These are phyloP conservation scores for Stemphylium vesicarium DNA, from an alignment of 2,329 filamentous ascomycete genomes.

Conservation along the genomic window DNA sequence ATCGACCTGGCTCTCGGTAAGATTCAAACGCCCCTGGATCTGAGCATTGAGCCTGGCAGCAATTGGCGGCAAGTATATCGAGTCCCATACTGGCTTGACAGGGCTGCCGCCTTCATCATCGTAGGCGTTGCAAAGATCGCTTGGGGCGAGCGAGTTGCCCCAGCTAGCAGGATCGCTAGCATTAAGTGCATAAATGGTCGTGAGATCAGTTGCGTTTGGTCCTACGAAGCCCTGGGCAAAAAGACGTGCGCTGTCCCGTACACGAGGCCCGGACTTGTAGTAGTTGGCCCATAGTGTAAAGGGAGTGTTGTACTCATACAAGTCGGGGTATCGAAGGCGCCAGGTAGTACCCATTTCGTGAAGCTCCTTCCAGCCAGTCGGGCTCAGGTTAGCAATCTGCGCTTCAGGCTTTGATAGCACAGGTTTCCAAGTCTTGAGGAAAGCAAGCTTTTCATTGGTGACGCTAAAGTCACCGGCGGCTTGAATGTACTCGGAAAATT, in stretches of 20 bases:
- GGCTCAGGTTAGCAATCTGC: conserved; percentile 65
- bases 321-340: conserved; percentile 52
- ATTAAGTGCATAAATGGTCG: conserved; percentile 65
- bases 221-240: conserved; percentile 69
- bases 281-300: conserved; percentile 71
- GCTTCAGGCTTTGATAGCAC: conserved; percentile 61
- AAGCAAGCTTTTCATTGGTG: conserved; percentile 58
- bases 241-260: conserved; percentile 66
- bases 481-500: conserved; percentile 57
- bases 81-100: conserved; percentile 57
- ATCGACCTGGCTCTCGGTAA: conserved; percentile 61
- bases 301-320: conserved; percentile 56
- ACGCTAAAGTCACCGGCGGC: conserved; percentile 57
- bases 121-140: conserved; percentile 68
- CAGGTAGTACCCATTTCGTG: conserved; percentile 63
- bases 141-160: conserved; percentile 68
- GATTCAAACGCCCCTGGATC: conserved; percentile 61
- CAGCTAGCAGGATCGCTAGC: conserved; percentile 60
- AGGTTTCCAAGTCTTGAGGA: conserved; percentile 65
- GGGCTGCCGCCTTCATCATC: conserved; percentile 60
- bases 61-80: conserved; percentile 61
- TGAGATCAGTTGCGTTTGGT: conserved; percentile 59
- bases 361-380: conserved; percentile 68
- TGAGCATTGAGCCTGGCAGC: conserved; percentile 61
- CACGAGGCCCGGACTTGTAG: conserved; percentile 60